A percentile compares a stretch with the other conserved stretches of the same genome.
These are phyloP conservation scores for Lachnum nothofagi DNA, from an alignment of 2,329 filamentous ascomycete species.

Conservation along the genomic window DNA sequence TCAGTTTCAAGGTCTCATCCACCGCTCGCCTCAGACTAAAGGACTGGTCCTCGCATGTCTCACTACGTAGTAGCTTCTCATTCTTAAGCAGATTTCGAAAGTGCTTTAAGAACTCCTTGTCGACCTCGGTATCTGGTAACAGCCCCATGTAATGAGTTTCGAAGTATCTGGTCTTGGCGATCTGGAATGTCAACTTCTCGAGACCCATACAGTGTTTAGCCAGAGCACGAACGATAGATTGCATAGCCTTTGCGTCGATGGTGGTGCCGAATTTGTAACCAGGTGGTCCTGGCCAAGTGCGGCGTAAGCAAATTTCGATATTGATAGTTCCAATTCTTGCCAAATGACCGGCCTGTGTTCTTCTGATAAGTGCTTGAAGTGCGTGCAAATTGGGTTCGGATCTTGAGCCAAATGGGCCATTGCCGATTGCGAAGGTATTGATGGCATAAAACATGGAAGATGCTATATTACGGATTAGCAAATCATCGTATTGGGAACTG, in stretches of 20 bases:
- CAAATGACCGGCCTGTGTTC: too few relatives aligned
- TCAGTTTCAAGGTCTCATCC: background rate
- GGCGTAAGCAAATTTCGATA: too few relatives aligned
- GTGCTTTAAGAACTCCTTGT: background rate
- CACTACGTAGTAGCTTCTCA: background rate
- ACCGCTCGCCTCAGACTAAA: background rate
- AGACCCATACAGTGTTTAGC: background rate
- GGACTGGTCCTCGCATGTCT: background rate
- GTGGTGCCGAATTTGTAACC: too few relatives aligned
- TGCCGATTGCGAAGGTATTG: constrained; percentile 1
- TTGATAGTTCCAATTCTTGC: too few relatives aligned
- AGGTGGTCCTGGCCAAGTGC: too few relatives aligned
- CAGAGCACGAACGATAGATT: constrained; percentile 1
- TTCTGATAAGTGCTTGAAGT: too few relatives aligned
- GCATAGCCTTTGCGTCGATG: background rate
- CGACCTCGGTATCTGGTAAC: background rate
- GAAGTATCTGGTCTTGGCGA: background rate
- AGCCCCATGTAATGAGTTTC: background rate
- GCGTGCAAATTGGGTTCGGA: constrained; percentile 1
- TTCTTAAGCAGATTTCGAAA: background rate
- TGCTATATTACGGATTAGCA: background rate
- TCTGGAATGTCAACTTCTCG: background rate
- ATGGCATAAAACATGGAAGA: constrained; percentile 1
- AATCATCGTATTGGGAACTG: background rate
- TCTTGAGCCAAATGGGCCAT: constrained; percentile 3